Conservation (phyloP, 495 filamentous ascomycete genomes). For the Poronia punctata region DNA sequence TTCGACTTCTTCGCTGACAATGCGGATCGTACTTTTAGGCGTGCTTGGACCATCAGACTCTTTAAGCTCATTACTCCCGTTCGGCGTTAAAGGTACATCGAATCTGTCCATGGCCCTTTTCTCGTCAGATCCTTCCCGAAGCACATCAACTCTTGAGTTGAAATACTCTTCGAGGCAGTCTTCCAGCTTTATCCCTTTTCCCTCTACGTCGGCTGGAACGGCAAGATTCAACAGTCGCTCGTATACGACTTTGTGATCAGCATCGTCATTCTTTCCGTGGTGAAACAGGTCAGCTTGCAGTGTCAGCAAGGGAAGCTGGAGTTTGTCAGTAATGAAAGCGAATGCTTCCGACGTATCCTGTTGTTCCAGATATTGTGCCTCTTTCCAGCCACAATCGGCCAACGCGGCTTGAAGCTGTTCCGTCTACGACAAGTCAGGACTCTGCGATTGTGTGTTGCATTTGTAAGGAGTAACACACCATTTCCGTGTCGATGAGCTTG, state of each 20-base stretch:
- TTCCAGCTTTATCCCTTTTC: conserved; percentile 66
- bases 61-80: neutral
- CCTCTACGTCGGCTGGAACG: conserved; percentile 58
- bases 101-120: conserved; percentile 35
- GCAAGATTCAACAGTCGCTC: conserved; percentile 89
- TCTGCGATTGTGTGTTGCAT: neutral
- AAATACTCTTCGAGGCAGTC: conserved; percentile 91
- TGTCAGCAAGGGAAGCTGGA: conserved; percentile 82
- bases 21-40: conserved; percentile 29
- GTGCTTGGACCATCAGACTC: conserved; percentile 9
- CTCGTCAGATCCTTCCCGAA: conserved; percentile 56
- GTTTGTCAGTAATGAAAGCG: conserved; percentile 81
- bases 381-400: conserved; percentile 85
- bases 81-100: neutral
- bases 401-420: conserved; percentile 74
- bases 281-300: conserved; percentile 95
- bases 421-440: conserved; percentile 52
- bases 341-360: conserved; percentile 96
- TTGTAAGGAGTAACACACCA: conserved; percentile 48
- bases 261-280: conserved; percentile 70
- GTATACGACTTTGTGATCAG: conserved; percentile 91
- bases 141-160: conserved; percentile 89
- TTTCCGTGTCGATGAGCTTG: conserved; percentile 74
- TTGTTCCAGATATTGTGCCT: conserved; percentile 66
- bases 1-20: conserved; percentile 28